These are phyloP conservation scores for Rhododendron mucronatum DNA, from an alignment of 148 eudicot genomes.

Conservation along the genomic window DNA sequence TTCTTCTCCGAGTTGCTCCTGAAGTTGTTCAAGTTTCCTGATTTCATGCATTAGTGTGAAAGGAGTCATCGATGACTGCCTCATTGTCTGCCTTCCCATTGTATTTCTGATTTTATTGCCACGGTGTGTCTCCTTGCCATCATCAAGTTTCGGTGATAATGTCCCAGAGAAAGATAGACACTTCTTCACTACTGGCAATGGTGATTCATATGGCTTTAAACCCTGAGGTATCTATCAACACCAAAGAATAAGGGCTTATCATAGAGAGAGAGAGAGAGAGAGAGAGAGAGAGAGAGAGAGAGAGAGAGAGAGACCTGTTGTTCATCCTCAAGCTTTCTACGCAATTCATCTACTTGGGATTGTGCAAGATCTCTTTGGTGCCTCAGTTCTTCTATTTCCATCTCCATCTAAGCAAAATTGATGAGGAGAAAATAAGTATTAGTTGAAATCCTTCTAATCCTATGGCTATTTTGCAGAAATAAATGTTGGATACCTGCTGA, in stretches of 20 bases:
- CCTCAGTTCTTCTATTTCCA: slow-evolving; percentile 79
- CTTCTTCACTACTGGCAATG: slow-evolving; percentile 61
- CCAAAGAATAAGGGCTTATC: not conserved
- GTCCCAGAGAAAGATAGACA: slow-evolving; percentile 76
- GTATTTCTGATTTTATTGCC: slow-evolving; percentile 42
- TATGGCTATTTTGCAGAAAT: not conserved
- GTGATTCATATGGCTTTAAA: slow-evolving; percentile 37
- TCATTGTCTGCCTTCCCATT: slow-evolving; percentile 54
- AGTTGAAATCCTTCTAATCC: not conserved
- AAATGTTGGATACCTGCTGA: slow-evolving; percentile 42
- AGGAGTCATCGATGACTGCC: slow-evolving; percentile 90
- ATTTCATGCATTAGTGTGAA: slow-evolving; percentile 93
- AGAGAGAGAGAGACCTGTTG: slow-evolving; percentile 32
- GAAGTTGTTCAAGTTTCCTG: slow-evolving; percentile 89
- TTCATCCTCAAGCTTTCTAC: slow-evolving; percentile 57
- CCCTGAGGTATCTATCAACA: slow-evolving; percentile 24
- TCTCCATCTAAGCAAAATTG: slow-evolving; percentile 58
- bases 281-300: not conserved
- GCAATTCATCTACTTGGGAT: slow-evolving; percentile 72
- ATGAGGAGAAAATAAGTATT: not conserved
- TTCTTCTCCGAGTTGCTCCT: slow-evolving; percentile 94
- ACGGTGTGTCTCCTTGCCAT: slow-evolving; percentile 40
- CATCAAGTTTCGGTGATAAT: slow-evolving; percentile 37
- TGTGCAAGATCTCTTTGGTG: slow-evolving; percentile 85
- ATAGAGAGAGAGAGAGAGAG: slow-evolving; percentile 6